Base-by-base conservation (phyloP, 108 stramenopile genomes). In the Epithemia pelagica region DNA sequence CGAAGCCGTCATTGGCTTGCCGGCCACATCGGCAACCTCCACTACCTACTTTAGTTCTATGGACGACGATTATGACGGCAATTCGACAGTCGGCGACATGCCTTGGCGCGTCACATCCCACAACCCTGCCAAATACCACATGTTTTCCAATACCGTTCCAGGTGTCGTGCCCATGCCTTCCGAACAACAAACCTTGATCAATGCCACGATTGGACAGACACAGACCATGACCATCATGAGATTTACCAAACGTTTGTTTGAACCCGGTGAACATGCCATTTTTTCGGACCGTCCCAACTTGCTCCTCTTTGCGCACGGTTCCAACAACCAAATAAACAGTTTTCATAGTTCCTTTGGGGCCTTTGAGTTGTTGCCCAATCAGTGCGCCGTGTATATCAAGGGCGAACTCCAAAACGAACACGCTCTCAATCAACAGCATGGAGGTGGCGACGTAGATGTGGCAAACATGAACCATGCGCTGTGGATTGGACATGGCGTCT, bases 401-500 rank as follows among this genome's bases (percentile, higher is more conserved):
- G 24, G 31, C 1, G 33, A 32, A 2, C 20, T 33, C 20, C 46
- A 27, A 18, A 55, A 55, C 7, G 54, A 29, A 27, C 28, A 37
- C n/a, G 61, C n/a, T 5, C 24, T 26, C 21, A 7, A 21, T n/a
- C 30, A 28, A 30, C 56, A 26, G 26, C 25, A 27, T 46, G 37
- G 37, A 5, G 18, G 7, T 27, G 56, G 8, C 18, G 56, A 8
- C 5, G 7, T 58, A 21, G 56, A 58, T 5, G 22, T 58, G 26
- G 22, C 26, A 8, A 10, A 61, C 15, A 7, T 26, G 8, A 5
- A 21, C n/a, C 30, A 7, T 26, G 24, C 30, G 62, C 46, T 76
- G 51, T 89, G 88, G 88, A 66, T 76, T 27, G 81, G 78, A 10
- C 88, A 90, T 68, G 88, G 88, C 1, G 66, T 74, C 59, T 64